phyloP scores from a whole-genome alignment of 2,329 filamentous ascomycete species.

The Cadophora sp. region DNA sequence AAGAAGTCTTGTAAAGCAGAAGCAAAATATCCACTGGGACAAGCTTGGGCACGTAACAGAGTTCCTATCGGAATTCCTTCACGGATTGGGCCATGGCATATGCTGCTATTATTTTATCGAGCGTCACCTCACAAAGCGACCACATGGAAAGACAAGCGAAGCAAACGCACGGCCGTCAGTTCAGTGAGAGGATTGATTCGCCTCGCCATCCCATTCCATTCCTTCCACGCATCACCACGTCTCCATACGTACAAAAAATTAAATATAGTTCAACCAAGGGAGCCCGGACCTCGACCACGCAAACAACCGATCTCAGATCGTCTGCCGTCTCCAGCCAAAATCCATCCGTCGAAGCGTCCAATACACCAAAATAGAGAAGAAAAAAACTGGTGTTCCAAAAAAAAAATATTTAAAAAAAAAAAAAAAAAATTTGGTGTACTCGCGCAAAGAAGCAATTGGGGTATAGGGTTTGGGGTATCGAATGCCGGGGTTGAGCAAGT shows the following conservation, averaged over 20 bases:
- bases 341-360: background rate
- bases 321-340: background rate
- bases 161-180: background rate
- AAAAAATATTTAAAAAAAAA: background rate
- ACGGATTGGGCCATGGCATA: too few species aligned
- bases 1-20: too few species aligned
- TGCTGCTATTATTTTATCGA: too few species aligned
- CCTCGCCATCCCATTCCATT: background rate
- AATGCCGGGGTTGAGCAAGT: slow-evolving; percentile 29
- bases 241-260: background rate
- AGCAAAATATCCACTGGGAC: too few species aligned
- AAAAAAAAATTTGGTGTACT: too few species aligned
- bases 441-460: slow-evolving; percentile 20
- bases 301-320: background rate
- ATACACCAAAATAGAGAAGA: background rate
- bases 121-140: too few species aligned
- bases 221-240: background rate
- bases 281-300: background rate
- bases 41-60: too few species aligned
- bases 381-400: background rate
- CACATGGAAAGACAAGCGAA: background rate
- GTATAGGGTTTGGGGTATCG: slow-evolving; percentile 32
- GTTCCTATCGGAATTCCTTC: too few species aligned
- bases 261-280: background rate
- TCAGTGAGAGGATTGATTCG: slow-evolving; percentile 1